A percentile compares a stretch with the other conserved stretches of the same genome.
Conservation (phyloP, 169 alveolate species). For the Perkinsus chesapeaki region DNA sequence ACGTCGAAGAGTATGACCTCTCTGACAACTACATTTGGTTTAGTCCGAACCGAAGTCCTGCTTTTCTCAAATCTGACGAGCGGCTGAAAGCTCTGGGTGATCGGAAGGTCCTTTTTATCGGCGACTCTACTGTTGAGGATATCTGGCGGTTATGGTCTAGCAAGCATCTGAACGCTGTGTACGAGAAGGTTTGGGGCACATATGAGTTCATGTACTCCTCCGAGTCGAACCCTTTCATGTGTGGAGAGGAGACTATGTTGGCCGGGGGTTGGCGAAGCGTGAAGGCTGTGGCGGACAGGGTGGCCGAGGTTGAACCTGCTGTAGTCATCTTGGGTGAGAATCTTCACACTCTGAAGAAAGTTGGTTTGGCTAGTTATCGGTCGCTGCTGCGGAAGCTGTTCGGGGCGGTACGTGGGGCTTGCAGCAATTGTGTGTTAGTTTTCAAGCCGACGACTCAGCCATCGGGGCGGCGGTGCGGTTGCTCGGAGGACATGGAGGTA, state of each 20-base stretch:
- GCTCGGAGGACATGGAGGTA: not conserved
- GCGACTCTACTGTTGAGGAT: not conserved
- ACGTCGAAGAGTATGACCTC: not conserved
- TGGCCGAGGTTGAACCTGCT: not conserved
- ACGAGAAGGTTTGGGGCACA: not conserved
- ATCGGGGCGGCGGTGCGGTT: not conserved
- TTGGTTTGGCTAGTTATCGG: not conserved
- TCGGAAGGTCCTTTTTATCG: not conserved
- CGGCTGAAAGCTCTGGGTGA: not conserved
- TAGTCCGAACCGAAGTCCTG: not conserved
- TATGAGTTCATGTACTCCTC: not conserved
- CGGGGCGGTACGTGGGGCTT: not conserved
- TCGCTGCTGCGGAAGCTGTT: not conserved
- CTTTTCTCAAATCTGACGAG: too few relatives aligned
- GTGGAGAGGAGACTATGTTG: not conserved
- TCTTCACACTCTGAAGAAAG: not conserved
- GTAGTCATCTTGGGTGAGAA: not conserved
- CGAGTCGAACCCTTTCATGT: not conserved
- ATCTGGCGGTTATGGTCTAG: not conserved
- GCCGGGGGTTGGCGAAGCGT: not conserved
- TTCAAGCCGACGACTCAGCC: not conserved
- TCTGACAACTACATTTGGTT: not conserved
- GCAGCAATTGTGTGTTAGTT: not conserved
- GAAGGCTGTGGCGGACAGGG: not conserved
- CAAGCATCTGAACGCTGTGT: too few relatives aligned